phyloP scores from a whole-genome alignment of 768 basidiomycete genomes.

The Termitomyces sp. region DNA sequence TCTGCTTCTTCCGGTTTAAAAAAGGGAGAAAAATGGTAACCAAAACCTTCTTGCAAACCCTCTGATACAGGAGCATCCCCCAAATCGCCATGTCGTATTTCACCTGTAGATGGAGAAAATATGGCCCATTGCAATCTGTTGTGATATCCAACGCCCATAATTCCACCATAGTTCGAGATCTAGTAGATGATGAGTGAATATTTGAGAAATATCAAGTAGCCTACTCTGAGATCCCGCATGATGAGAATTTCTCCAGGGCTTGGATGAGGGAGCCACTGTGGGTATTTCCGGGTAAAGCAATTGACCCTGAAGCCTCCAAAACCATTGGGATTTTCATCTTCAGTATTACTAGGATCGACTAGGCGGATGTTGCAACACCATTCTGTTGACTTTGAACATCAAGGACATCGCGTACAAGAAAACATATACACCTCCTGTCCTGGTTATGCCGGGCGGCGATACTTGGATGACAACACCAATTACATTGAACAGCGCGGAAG shows the following conservation, averaged over 20 bases:
- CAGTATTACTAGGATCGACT: slow-evolving; percentile 47
- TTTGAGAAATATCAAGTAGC: not conserved
- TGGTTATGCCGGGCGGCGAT: slow-evolving; percentile 12
- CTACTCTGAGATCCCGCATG: slow-evolving; percentile 46
- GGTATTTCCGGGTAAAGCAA: slow-evolving; percentile 45
- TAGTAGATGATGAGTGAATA: slow-evolving; percentile 12
- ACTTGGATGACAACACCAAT: slow-evolving; percentile 20
- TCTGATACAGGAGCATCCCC: slow-evolving; percentile 32
- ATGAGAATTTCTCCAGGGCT: slow-evolving; percentile 47
- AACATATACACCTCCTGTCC: slow-evolving; percentile 22
- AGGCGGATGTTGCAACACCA: slow-evolving; percentile 39
- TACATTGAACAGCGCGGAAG: slow-evolving; percentile 12
- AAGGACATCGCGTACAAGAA: not conserved
- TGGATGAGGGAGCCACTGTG: slow-evolving; percentile 47
- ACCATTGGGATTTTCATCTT: slow-evolving; percentile 18
- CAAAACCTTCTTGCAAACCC: slow-evolving; percentile 25
- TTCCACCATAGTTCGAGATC: slow-evolving; percentile 27
- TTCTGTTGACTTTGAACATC: slow-evolving; percentile 29
- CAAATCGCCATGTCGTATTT: slow-evolving; percentile 31
- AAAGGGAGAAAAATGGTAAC: slow-evolving; percentile 39
- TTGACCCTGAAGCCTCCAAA: slow-evolving; percentile 31
- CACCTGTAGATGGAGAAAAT: slow-evolving; percentile 35
- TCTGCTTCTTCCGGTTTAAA: slow-evolving; percentile 34
- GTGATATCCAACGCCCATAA: slow-evolving; percentile 38
- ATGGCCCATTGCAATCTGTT: slow-evolving; percentile 52